phyloP scores from a whole-genome alignment of 176 grass and related monocot species.

The Aegilops tauschii region DNA sequence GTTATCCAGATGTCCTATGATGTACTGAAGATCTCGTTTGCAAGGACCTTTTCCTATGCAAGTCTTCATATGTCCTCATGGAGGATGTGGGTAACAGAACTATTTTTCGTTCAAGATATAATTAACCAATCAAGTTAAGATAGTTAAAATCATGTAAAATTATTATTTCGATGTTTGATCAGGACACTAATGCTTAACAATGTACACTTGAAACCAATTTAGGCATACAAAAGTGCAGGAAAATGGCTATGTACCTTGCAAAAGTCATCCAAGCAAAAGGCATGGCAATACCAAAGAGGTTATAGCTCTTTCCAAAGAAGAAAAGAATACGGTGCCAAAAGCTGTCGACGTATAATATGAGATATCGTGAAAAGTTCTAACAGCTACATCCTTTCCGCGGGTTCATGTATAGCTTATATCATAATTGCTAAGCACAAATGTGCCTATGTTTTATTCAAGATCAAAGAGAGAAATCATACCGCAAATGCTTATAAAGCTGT shows the following conservation, averaged over 20 bases:
- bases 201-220: not conserved
- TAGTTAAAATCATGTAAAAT: slow-evolving; percentile 10
- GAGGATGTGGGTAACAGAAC: not conserved
- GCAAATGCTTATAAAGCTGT: not conserved
- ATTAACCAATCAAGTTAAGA: not conserved
- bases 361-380: not conserved
- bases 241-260: not conserved
- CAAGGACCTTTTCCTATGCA: not conserved
- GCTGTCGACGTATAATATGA: not conserved
- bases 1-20: not conserved
- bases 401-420: not conserved
- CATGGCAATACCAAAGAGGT: not conserved
- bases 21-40: not conserved
- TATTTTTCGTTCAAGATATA: not conserved
- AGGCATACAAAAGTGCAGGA: not conserved
- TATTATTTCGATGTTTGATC: not conserved
- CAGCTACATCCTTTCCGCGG: not conserved
- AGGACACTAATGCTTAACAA: not conserved
- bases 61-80: not conserved
- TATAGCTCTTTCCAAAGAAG: not conserved
- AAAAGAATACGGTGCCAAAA: not conserved
- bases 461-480: not conserved
- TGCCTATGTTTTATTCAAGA: not conserved
- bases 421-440: not conserved
- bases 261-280: too few relatives aligned